phyloP scores from a whole-genome alignment of 306 rosid species.

The Astragalus membranaceus region DNA sequence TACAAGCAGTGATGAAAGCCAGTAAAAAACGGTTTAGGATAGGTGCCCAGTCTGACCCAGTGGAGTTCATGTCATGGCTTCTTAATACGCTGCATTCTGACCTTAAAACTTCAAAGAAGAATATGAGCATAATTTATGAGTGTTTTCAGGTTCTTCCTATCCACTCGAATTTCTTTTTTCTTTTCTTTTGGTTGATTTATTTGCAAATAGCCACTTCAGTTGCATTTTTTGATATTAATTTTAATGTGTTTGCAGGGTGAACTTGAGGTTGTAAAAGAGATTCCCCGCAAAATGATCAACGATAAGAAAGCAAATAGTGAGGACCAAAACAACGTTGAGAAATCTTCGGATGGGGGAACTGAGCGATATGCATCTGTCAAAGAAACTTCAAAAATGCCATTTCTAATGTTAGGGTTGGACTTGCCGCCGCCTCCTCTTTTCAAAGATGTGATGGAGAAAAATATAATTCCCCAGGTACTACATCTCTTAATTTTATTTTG shows the following conservation, averaged over 20 bases:
- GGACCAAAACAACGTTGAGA: slow-evolving; percentile 28
- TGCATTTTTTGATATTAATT: neutral
- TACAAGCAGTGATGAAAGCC: slow-evolving; percentile 98
- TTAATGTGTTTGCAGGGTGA: slow-evolving; percentile 58
- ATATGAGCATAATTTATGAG: slow-evolving; percentile 73
- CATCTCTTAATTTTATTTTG: neutral
- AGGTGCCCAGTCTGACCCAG: slow-evolving; percentile 91
- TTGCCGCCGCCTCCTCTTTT: slow-evolving; percentile 98
- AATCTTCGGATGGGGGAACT: slow-evolving; percentile 40
- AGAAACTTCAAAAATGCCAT: slow-evolving; percentile 78
- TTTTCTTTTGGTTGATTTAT: slow-evolving; percentile 17
- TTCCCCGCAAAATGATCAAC: slow-evolving; percentile 45
- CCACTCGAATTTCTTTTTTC: neutral
- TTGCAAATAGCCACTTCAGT: neutral
- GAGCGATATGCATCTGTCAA: slow-evolving; percentile 32
- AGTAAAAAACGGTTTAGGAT: slow-evolving; percentile 86
- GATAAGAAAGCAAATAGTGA: slow-evolving; percentile 60
- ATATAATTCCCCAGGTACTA: slow-evolving; percentile 92
- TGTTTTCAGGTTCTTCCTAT: slow-evolving; percentile 72
- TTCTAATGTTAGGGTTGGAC: slow-evolving; percentile 95
- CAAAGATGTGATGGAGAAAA: slow-evolving; percentile 98
- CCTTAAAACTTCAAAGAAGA: slow-evolving; percentile 73
- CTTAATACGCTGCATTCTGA: slow-evolving; percentile 85
- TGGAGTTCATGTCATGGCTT: slow-evolving; percentile 96
- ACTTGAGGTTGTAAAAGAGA: slow-evolving; percentile 90